Percentiles rank a stretch among this genome's conserved stretches.
Conservation (phyloP, 179 eudicot species). For the Pouteria campechiana region DNA sequence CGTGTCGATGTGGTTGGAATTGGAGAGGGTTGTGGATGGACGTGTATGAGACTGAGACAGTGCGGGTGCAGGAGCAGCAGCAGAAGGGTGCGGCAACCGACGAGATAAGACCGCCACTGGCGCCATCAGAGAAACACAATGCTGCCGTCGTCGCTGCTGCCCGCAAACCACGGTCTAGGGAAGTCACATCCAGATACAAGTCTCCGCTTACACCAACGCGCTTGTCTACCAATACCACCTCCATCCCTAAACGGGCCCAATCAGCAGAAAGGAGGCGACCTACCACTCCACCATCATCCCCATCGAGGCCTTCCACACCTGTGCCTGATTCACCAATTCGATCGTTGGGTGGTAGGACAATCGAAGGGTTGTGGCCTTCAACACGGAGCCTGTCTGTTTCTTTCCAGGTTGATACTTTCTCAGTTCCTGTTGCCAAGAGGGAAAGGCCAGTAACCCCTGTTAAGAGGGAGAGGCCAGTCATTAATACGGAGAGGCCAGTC, state of each 20-base stretch:
- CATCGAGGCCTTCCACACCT: slow-evolving; percentile 54
- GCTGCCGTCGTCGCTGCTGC: slow-evolving; percentile 21
- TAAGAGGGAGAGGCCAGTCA: too few relatives aligned
- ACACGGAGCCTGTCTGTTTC: slow-evolving; percentile 80
- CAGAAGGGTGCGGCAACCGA: slow-evolving; percentile 41
- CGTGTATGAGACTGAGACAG: slow-evolving; percentile 44
- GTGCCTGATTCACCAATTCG: slow-evolving; percentile 40
- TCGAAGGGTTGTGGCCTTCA: slow-evolving; percentile 87
- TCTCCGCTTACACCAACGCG: slow-evolving; percentile 45
- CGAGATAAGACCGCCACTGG: slow-evolving; percentile 36
- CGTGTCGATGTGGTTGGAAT: slow-evolving; percentile 41
- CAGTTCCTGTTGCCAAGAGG: slow-evolving; percentile 57
- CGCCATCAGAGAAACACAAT: slow-evolving; percentile 53
- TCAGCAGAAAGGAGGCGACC: slow-evolving; percentile 86
- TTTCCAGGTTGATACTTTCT: slow-evolving; percentile 67
- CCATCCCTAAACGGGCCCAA: slow-evolving; percentile 56
- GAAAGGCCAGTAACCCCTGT: slow-evolving; percentile 60
- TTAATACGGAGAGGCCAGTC: too few relatives aligned
- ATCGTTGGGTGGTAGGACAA: slow-evolving; percentile 29
- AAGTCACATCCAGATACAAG: slow-evolving; percentile 72
- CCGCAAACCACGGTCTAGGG: slow-evolving; percentile 44
- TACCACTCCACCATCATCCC: slow-evolving; percentile 63
- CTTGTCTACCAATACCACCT: slow-evolving; percentile 25
- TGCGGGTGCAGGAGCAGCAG: too few relatives aligned
- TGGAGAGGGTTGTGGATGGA: slow-evolving; percentile 67